phyloP scores from a whole-genome alignment of 2,329 filamentous ascomycete species.

The Trichoderma semiorbis region DNA sequence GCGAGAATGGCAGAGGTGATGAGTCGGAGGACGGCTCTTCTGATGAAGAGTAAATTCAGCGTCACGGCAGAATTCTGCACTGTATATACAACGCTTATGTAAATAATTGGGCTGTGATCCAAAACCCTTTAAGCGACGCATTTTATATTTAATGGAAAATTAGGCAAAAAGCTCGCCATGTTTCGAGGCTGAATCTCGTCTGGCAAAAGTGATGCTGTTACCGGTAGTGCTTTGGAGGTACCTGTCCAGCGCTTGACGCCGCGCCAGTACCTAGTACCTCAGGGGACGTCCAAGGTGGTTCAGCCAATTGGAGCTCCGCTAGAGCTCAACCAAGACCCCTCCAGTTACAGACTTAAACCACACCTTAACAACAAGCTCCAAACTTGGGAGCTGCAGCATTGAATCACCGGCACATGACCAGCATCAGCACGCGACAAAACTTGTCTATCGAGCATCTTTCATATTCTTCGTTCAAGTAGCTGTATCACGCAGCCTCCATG shows the following conservation, averaged over 20 bases:
- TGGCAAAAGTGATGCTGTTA: not conserved
- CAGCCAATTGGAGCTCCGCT: slow-evolving; percentile 1
- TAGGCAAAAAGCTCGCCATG: not conserved
- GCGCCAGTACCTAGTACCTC: not conserved
- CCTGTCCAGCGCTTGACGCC: not conserved
- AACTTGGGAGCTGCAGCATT: slow-evolving; percentile 4
- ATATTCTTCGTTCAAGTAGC: not conserved
- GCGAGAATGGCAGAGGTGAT: slow-evolving; percentile 23
- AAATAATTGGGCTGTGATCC: not conserved
- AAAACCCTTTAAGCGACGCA: not conserved
- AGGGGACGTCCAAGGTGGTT: not conserved
- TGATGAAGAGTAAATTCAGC: slow-evolving; percentile 21
- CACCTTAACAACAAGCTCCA: slow-evolving; percentile 2
- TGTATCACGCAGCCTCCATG: not conserved
- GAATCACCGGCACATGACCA: slow-evolving; percentile 3
- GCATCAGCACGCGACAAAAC: not conserved
- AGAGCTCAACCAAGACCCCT: slow-evolving; percentile 7
- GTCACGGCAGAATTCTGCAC: not conserved
- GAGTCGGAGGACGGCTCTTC: slow-evolving; percentile 17
- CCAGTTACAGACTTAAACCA: not conserved
- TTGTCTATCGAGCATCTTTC: not conserved
- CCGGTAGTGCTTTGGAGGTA: not conserved
- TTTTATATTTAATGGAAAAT: not conserved
- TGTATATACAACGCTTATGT: not conserved
- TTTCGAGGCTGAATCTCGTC: not conserved